Evolutionary conservation across 768 basidiomycete species (phyloP).

Genomic region (Boletus subcaerulescens): DNA sequence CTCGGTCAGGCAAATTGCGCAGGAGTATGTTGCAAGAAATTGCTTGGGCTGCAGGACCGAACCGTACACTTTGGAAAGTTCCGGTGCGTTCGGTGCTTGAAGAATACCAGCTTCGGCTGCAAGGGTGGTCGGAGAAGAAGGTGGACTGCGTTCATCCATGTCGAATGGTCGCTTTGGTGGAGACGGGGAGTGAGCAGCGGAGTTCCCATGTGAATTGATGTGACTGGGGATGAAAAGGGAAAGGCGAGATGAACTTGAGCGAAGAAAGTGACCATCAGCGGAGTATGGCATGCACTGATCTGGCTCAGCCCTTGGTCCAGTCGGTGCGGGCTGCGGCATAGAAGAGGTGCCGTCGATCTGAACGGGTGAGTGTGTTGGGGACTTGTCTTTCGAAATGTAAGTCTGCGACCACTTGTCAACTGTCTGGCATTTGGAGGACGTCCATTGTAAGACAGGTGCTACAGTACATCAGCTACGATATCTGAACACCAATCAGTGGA

Average conservation of each 20-base stretch:
- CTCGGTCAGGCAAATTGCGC: conserved; percentile 56
- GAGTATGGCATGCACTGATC: conserved; percentile 1
- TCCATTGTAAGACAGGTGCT: conserved; percentile 73
- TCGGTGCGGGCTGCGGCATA: conserved; percentile 9
- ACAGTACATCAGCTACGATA: conserved; percentile 14
- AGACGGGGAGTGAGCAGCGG: conserved; percentile 55
- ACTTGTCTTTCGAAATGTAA: conserved; percentile 57
- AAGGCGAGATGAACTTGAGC: conserved; percentile 39
- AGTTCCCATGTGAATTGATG: conserved; percentile 57
- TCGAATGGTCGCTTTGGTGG: conserved; percentile 45
- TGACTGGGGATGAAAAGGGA: conserved; percentile 40
- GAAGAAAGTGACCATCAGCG: conserved; percentile 46
- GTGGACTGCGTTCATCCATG: conserved; percentile 17
- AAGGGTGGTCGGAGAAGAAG: conserved; percentile 39
- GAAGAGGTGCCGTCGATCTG: conserved; percentile 16
- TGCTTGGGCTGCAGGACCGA: conserved; percentile 80
- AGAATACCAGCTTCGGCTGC: conserved; percentile 60
- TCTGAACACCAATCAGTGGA: background rate
- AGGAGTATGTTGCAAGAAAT: conserved; percentile 65
- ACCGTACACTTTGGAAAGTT: conserved; percentile 79
- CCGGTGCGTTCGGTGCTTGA: conserved; percentile 56
- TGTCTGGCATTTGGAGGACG: conserved; percentile 37
- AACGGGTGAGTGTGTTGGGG: conserved; percentile 39
- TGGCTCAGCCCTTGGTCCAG: conserved; percentile 2
- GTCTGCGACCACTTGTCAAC: conserved; percentile 81